These are phyloP conservation scores for Tolypocladium capitatum DNA, from an alignment of 2,329 filamentous ascomycete genomes.

Conservation along the genomic window DNA sequence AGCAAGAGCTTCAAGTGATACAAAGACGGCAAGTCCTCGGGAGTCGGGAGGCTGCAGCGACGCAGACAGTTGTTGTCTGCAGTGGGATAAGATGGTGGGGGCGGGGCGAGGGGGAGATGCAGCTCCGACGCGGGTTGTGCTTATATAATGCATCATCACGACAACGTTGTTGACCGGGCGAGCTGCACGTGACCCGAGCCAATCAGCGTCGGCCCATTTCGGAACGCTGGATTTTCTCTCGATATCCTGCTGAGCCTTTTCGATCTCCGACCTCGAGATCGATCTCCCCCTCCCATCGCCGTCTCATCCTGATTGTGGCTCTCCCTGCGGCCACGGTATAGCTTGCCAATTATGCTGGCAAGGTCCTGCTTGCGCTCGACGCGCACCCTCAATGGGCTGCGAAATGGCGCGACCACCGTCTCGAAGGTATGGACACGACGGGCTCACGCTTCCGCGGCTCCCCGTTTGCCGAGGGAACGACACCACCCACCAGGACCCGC, in stretches of 20 bases:
- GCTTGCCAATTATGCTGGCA: slow-evolving; percentile 68
- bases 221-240: slow-evolving; percentile 30
- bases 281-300: slow-evolving; percentile 19
- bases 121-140: neutral
- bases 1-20: neutral
- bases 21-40: neutral
- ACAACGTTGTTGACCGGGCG: neutral
- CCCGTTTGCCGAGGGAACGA: slow-evolving; percentile 16
- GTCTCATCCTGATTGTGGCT: slow-evolving; percentile 22
- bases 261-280: slow-evolving; percentile 24
- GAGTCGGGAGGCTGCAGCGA: neutral
- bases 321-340: slow-evolving; percentile 23
- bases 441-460: slow-evolving; percentile 17
- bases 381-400: slow-evolving; percentile 69
- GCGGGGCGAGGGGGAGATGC: slow-evolving; percentile 12
- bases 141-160: neutral
- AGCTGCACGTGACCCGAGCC: slow-evolving; percentile 22
- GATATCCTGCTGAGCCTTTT: slow-evolving; percentile 25
- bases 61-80: neutral
- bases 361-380: slow-evolving; percentile 80
- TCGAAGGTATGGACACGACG: slow-evolving; percentile 52
- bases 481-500: slow-evolving; percentile 10
- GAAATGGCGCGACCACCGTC: slow-evolving; percentile 58
- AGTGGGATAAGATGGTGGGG: slow-evolving; percentile 13
- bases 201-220: slow-evolving; percentile 30